Conservation (phyloP, 352 stramenopile species). For the Pythium sukuiense region DNA sequence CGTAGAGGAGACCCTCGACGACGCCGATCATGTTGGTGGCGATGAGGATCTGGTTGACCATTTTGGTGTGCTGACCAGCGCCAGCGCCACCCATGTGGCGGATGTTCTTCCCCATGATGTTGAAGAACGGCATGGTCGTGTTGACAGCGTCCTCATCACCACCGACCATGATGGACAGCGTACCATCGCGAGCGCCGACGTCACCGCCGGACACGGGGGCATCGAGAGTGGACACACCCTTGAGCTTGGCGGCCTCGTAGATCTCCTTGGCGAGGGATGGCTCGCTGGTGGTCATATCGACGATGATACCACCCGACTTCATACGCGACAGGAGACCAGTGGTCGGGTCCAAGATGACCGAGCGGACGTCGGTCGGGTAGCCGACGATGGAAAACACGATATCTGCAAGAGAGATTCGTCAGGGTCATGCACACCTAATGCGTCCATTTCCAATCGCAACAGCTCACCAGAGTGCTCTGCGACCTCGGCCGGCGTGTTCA, state of each 20-base stretch:
- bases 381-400: conserved; percentile 91
- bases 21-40: conserved; percentile 89
- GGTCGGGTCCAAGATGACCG: conserved; percentile 68
- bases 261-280: conserved; percentile 90
- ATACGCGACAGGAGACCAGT: conserved; percentile 66
- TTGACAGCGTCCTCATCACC: conserved; percentile 87
- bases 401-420: conserved; percentile 39
- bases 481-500: conserved; percentile 77
- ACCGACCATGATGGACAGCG: conserved; percentile 91
- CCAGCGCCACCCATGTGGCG: conserved; percentile 85
- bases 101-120: conserved; percentile 89
- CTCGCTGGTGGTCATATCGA: conserved; percentile 91
- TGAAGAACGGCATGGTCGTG: conserved; percentile 82
- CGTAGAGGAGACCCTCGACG: conserved; percentile 87
- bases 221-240: conserved; percentile 73
- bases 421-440: not conserved
- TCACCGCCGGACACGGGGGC: conserved; percentile 87
- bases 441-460: not conserved
- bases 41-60: conserved; percentile 92
- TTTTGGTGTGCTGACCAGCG: conserved; percentile 89
- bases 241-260: conserved; percentile 65
- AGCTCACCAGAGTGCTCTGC: conserved; percentile 62
- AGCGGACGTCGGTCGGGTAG: conserved; percentile 81
- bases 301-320: conserved; percentile 79
- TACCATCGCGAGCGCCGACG: conserved; percentile 78